Evolutionary conservation across 2,329 filamentous ascomycete genomes (phyloP), one percentile per base, ranked within the genome.

Genomic region (Ceratocystis papillata): DNA sequence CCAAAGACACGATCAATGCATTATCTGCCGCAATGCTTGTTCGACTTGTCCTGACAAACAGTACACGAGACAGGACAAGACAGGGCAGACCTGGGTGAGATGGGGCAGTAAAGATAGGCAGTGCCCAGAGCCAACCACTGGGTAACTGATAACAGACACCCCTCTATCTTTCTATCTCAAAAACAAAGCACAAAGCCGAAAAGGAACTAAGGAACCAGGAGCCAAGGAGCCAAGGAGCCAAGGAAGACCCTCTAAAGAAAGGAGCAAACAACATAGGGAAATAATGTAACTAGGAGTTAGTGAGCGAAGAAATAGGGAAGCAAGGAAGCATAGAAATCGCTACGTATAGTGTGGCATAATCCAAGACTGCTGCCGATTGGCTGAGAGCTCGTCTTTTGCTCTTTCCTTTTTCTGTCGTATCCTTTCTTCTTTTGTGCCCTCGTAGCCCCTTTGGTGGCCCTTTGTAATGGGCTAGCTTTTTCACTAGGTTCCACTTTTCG

Each of bases 401-500:
- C n/a, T n/a, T 53, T 53, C 37, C 37, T 41, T 41, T 41, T 41
- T 41, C 12, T 41, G 37, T 41, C 37, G 37, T 41, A 41, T 41
- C 37, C 10, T 41, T 12, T 41, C 37, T 41, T 41, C 37, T 41
- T 41, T 41, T 41, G 37, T 41, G 37, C 37, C 37, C 37, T 41
- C 25, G 22, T 53, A 53, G 48, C 15, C 17, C 25, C 22, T 28
- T 5, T 28, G 15, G 48, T 53, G 48, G 17, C 46, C 46, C 8
- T 53, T 8, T 53, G 48, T 53, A 53, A 12, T 5, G 22, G 28
- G 53, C 28, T 57, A 7, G 22, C 30, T 59, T 59, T 33, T 57
- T 37, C 28, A 59, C 33, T n/a, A 59, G 28, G 55, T 20, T 25
- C 55, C 55, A 59, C 55, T 59, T 59, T 59, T 59, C 28, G 15